Base-by-base conservation (phyloP, 2,329 filamentous ascomycete species). In the Ramichloridium luteum region DNA sequence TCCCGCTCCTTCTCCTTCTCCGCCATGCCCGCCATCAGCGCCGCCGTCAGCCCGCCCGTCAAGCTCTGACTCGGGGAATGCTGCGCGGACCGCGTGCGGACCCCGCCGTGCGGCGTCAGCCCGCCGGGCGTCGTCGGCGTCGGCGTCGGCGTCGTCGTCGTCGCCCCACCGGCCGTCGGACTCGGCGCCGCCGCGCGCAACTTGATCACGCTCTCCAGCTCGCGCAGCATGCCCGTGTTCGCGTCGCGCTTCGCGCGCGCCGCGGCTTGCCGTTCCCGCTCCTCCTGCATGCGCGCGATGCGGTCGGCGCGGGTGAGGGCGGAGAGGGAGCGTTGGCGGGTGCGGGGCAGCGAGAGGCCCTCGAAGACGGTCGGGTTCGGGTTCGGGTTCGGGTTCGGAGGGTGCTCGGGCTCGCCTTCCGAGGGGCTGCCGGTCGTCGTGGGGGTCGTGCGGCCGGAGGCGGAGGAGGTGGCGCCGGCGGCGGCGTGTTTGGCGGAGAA, bases 341-440 rank as follows among this genome's bases (percentile, higher is more conserved):
- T 62, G 5, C 74, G 64, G 2, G 79, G 80, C 36, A 82, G 64
- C 2, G 86, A 84, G 22, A 96, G 74, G 0, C 86, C 90, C 58
- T 98, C 90, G 40, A 93, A 96, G 1, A 98, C 72, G 50, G 93
- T 81, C n/a, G n/a, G n/a, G n/a, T n/a, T n/a, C n/a, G n/a, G n/a
- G n/a, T n/a, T n/a, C n/a, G n/a, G n/a, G n/a, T n/a, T n/a, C n/a
- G n/a, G n/a, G n/a, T n/a, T n/a, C n/a, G n/a, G n/a, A n/a, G n/a
- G n/a, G n/a, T n/a, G n/a, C n/a, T n/a, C n/a, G n/a, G n/a, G n/a
- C 34, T 74, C 70, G 31, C 82, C 78, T 2, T 48, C 46, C 2
- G 40, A 43, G 2, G 41, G 39, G 4, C 42, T 41, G 4, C 18
- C n/a, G 20, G 20, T 23, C 8, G 8, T 23, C 8, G 20, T 23